Percentiles rank a stretch among this genome's conserved stretches.
These are phyloP conservation scores for Mortierella polycephala DNA, from an alignment of 371 early-diverging fungal species.

Conservation along the genomic window DNA sequence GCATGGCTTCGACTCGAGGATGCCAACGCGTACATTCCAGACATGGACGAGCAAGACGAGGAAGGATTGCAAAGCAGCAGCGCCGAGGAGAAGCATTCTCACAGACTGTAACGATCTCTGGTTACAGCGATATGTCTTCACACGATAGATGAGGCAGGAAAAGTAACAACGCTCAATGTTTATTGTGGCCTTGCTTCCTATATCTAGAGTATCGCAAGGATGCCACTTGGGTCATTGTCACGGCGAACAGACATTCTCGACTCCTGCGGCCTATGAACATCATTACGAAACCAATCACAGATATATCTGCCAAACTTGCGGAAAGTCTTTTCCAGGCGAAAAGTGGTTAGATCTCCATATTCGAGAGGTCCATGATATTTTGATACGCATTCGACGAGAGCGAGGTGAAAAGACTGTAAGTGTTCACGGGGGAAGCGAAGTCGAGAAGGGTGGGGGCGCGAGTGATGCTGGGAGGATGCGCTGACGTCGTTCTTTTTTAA, in stretches of 20 bases:
- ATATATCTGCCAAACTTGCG: conserved; percentile 63
- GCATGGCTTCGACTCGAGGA: conserved; percentile 58
- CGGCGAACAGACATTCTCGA: conserved; percentile 51
- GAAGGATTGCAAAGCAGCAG: too few species aligned
- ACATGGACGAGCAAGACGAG: conserved; percentile 8
- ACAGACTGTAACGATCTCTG: background rate
- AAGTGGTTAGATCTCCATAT: conserved; percentile 67
- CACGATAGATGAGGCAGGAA: too few species aligned
- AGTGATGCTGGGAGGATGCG: too few species aligned
- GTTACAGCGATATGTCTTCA: background rate
- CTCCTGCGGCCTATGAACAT: conserved; percentile 59
- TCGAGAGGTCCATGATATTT: conserved; percentile 65
- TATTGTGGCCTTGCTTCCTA: conserved; percentile 6
- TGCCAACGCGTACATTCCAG: conserved; percentile 35
- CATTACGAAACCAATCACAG: conserved; percentile 70
- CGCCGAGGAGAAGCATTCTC: background rate
- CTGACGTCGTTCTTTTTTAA: background rate
- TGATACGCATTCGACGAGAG: conserved; percentile 62
- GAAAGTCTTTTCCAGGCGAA: conserved; percentile 62
- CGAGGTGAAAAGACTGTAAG: conserved; percentile 71
- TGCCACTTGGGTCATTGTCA: conserved; percentile 51
- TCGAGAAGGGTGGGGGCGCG: too few species aligned
- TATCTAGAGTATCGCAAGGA: conserved; percentile 20
- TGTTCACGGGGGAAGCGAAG: background rate
- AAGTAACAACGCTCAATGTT: background rate